Percentiles rank a stretch among this genome's conserved stretches.
Evolutionary conservation across 2,329 filamentous ascomycete species (phyloP).

Genomic region (Phyllosticta ampelicida): DNA sequence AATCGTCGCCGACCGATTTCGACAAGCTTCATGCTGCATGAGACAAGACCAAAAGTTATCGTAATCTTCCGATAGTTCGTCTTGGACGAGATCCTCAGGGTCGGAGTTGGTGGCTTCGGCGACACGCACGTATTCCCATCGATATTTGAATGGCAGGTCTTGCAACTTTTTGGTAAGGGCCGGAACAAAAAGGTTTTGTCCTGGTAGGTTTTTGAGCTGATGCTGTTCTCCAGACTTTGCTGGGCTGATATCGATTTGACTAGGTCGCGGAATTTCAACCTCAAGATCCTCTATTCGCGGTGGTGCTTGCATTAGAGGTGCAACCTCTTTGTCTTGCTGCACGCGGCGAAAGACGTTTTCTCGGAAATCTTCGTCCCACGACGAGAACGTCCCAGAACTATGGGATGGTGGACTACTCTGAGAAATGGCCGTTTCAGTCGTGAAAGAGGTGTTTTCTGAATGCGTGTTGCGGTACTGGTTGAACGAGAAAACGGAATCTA

Average conservation of each 20-base stretch:
- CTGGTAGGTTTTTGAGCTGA: conserved; percentile 21
- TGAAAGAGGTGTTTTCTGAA: conserved; percentile 1
- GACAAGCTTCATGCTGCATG: background rate
- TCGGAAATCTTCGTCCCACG: background rate
- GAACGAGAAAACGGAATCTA: background rate
- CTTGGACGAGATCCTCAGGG: background rate
- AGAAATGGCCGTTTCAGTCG: background rate
- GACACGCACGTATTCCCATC: conserved; percentile 24
- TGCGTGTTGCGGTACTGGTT: background rate
- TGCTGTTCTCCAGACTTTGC: conserved; percentile 8
- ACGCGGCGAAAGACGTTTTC: background rate
- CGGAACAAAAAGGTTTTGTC: conserved; percentile 21
- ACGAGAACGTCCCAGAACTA: background rate
- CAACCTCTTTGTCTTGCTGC: background rate
- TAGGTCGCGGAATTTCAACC: background rate
- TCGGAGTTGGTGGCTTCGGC: conserved; percentile 13
- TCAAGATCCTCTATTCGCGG: background rate
- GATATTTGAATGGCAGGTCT: conserved; percentile 21
- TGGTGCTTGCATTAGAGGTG: background rate
- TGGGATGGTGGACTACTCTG: background rate
- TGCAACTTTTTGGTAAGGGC: conserved; percentile 10
- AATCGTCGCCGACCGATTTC: background rate
- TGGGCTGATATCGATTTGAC: background rate
- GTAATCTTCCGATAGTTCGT: conserved; percentile 7
- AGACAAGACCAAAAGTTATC: conserved; percentile 18